phyloP scores from a whole-genome alignment of 192 early-diverging fungal genomes.

The Coemansia sp. region DNA sequence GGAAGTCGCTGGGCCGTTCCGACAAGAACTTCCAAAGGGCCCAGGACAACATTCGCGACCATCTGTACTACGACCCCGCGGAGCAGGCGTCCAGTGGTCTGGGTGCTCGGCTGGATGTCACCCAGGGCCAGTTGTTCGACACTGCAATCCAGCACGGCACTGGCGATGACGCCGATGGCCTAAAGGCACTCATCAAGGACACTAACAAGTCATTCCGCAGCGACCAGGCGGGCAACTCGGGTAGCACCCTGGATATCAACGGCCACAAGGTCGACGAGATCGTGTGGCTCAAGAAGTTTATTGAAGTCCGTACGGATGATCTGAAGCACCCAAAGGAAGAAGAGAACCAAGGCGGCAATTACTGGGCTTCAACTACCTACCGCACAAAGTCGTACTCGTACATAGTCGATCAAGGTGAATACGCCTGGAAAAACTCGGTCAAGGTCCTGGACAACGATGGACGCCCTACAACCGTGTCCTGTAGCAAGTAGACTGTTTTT shows the following conservation, averaged over 20 bases:
- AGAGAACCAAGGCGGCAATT: slow-evolving; percentile 29
- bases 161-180: slow-evolving; percentile 39
- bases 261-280: slow-evolving; percentile 42
- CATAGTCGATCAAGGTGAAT: slow-evolving; percentile 22
- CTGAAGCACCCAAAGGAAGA: slow-evolving; percentile 44
- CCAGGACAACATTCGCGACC: slow-evolving; percentile 40
- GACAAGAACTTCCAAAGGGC: slow-evolving; percentile 46
- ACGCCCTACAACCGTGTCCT: slow-evolving; percentile 14
- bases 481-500: background rate
- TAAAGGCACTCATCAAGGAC: slow-evolving; percentile 27
- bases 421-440: slow-evolving; percentile 30
- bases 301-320: slow-evolving; percentile 37
- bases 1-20: slow-evolving; percentile 35
- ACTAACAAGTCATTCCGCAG: slow-evolving; percentile 24
- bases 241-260: slow-evolving; percentile 40
- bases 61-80: slow-evolving; percentile 40
- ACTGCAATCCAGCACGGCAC: slow-evolving; percentile 49
- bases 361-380: slow-evolving; percentile 49
- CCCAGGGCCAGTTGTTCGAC: slow-evolving; percentile 56
- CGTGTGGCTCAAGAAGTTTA: slow-evolving; percentile 49
- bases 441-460: slow-evolving; percentile 49
- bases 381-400: slow-evolving; percentile 55
- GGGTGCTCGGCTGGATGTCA: slow-evolving; percentile 35
- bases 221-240: slow-evolving; percentile 15
- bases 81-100: slow-evolving; percentile 14